Conservation (phyloP, 179 eudicot genomes). For the Nepenthes alata region DNA sequence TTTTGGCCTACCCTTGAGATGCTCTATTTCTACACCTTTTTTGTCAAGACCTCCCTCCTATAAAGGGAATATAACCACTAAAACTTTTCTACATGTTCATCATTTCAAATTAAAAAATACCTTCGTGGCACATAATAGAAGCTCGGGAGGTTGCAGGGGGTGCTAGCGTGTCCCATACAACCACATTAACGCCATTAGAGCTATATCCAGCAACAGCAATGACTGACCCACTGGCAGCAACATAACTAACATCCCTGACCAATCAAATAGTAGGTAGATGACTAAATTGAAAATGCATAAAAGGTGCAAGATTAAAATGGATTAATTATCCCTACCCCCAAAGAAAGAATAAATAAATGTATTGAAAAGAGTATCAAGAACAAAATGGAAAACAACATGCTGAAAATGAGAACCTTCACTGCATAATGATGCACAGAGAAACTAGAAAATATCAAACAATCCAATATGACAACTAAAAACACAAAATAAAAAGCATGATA, state of each 20-base stretch:
- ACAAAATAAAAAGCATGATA: too few species aligned
- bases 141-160: constrained; percentile 89
- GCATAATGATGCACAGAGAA: too few species aligned
- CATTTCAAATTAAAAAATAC: constrained; percentile 19
- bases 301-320: neutral
- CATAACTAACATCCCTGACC: constrained; percentile 76
- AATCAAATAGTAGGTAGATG: constrained; percentile 7
- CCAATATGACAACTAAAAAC: too few species aligned
- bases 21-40: too few species aligned
- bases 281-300: neutral
- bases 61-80: too few species aligned
- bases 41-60: too few species aligned
- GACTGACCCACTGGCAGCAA: constrained; percentile 86
- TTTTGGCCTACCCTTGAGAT: too few species aligned
- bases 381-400: too few species aligned
- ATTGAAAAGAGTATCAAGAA: neutral
- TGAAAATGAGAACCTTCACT: too few species aligned
- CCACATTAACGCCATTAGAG: constrained; percentile 76
- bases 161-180: constrained; percentile 95
- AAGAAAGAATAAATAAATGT: neutral
- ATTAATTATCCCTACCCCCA: neutral
- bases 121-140: constrained; percentile 99
- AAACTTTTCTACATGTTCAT: neutral
- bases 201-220: constrained; percentile 88
- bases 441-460: too few species aligned